phyloP scores from a whole-genome alignment of 129 eudicot species.

The Smallanthus sonchifolius region DNA sequence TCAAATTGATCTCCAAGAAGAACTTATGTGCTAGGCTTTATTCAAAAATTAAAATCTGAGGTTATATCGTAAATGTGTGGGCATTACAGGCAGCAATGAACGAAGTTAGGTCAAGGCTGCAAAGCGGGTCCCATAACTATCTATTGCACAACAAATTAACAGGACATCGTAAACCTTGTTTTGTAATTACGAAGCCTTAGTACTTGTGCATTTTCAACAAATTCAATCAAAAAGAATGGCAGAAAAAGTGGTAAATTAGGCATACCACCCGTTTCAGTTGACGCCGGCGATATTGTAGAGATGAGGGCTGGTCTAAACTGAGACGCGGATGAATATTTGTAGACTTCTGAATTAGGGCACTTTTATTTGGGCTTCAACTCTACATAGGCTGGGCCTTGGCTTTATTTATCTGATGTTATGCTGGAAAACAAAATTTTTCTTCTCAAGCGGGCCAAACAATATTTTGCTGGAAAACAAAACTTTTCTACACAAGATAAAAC shows the following conservation, averaged over 20 bases:
- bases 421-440: no score
- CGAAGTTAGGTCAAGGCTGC: constrained; percentile 29
- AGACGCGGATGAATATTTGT: constrained; percentile 8
- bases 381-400: constrained; percentile 3
- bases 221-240: not conserved
- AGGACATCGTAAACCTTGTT: constrained; percentile 25
- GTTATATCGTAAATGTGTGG: constrained; percentile 13
- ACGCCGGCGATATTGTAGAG: not conserved
- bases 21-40: no score
- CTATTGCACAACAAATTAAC: constrained; percentile 28
- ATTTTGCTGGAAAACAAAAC: no score
- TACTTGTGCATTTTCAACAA: constrained; percentile 27
- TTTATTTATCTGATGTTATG: no score
- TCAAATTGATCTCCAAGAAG: no score
- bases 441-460: no score
- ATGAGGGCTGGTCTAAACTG: not conserved
- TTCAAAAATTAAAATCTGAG: not conserved
- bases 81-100: constrained; percentile 39
- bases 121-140: constrained; percentile 37
- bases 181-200: constrained; percentile 28
- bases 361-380: constrained; percentile 7
- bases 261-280: not conserved
- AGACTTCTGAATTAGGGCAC: constrained; percentile 25
- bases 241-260: not conserved
- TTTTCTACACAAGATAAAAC: no score